Percentiles rank a stretch among this genome's conserved stretches.
These are phyloP conservation scores for Dothistroma pini DNA, from an alignment of 2,329 filamentous ascomycete genomes.

Conservation along the genomic window DNA sequence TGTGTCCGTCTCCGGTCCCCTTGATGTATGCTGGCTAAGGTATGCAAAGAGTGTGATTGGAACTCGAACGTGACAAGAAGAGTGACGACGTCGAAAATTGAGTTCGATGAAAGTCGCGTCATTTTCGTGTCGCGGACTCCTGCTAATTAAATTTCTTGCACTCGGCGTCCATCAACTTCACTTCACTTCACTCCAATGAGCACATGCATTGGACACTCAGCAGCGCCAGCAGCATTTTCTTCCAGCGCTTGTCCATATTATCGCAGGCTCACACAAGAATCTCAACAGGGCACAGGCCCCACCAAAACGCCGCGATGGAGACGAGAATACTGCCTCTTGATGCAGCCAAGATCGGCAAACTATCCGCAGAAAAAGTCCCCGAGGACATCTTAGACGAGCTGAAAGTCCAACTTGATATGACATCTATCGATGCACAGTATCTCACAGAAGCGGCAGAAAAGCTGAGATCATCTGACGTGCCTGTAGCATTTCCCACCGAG, in stretches of 20 bases:
- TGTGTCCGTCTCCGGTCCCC: too few relatives aligned
- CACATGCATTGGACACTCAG: not conserved
- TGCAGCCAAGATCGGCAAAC: conserved; percentile 38
- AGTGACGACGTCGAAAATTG: not conserved
- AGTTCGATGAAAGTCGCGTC: not conserved
- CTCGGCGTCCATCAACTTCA: not conserved
- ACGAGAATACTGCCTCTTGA: conserved; percentile 42
- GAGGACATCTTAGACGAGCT: conserved; percentile 37
- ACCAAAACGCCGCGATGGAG: conserved; percentile 19
- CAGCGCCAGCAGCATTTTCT: not conserved
- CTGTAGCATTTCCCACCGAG: conserved; percentile 94
- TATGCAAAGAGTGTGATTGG: not conserved
- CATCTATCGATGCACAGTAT: conserved; percentile 46
- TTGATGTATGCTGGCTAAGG: too few relatives aligned
- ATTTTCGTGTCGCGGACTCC: not conserved
- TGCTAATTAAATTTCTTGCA: not conserved
- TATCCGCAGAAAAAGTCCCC: conserved; percentile 30
- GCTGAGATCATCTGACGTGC: conserved; percentile 63
- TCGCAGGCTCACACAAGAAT: not conserved
- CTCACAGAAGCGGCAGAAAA: conserved; percentile 64
- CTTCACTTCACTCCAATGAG: not conserved
- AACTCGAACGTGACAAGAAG: not conserved
- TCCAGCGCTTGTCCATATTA: not conserved
- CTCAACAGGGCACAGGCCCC: not conserved
- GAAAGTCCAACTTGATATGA: conserved; percentile 27